Evolutionary conservation across 352 stramenopile species (phyloP).

Genomic region (Pythium plurisporium): DNA sequence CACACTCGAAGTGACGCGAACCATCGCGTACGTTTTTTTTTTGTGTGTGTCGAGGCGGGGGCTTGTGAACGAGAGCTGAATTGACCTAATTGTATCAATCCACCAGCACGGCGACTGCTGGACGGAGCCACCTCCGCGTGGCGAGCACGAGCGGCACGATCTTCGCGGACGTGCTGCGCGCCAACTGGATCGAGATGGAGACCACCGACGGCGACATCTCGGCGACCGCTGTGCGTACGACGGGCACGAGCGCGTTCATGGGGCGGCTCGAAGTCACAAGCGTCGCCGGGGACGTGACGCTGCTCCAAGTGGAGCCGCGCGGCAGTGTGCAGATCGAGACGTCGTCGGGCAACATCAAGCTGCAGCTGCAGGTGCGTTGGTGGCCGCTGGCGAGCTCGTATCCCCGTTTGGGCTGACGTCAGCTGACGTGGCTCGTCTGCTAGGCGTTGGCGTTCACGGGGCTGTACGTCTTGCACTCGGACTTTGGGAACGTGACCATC

Average conservation of each 20-base stretch:
- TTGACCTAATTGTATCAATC: neutral
- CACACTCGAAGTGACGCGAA: constrained; percentile 30
- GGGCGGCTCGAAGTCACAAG: constrained; percentile 60
- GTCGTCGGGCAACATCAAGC: constrained; percentile 49
- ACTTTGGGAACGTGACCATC: constrained; percentile 53
- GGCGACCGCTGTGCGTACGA: constrained; percentile 6
- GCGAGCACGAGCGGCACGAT: constrained; percentile 48
- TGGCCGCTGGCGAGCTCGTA: neutral
- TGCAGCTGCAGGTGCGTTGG: constrained; percentile 38
- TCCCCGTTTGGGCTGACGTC: neutral
- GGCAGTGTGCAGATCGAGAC: constrained; percentile 66
- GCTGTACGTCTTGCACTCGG: constrained; percentile 65
- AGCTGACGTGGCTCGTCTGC: neutral
- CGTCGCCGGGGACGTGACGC: constrained; percentile 47
- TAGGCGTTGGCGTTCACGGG: constrained; percentile 46
- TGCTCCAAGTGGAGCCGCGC: constrained; percentile 42
- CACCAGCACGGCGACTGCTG: constrained; percentile 36
- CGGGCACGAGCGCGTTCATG: constrained; percentile 66
- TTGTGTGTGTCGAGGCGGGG: too few relatives aligned
- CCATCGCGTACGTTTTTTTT: constrained; percentile 33
- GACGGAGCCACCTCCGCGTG: constrained; percentile 44
- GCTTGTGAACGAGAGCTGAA: neutral
- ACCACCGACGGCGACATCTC: constrained; percentile 43
- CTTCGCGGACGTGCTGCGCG: constrained; percentile 31
- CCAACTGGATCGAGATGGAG: constrained; percentile 58